These are phyloP conservation scores for Drechslerella coelobrocha DNA, from an alignment of 2,329 filamentous ascomycete species.

Conservation along the genomic window DNA sequence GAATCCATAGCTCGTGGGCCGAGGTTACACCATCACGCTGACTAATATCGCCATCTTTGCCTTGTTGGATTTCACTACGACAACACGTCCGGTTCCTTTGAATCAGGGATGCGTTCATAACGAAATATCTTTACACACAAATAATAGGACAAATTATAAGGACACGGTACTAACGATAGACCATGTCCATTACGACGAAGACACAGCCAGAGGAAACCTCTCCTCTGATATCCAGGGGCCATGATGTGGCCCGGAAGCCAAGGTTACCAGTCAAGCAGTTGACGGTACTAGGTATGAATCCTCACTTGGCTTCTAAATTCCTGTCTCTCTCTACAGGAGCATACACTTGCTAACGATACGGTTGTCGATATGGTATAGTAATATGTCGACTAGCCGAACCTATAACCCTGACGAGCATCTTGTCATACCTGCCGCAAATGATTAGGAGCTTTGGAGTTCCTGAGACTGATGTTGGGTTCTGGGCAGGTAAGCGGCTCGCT, in stretches of 20 bases:
- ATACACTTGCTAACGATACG: conserved; percentile 34
- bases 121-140: background rate
- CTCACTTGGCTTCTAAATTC: background rate
- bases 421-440: conserved; percentile 69
- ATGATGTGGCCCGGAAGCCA: conserved; percentile 56
- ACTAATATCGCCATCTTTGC: too few species aligned
- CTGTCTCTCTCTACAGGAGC: background rate
- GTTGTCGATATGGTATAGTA: conserved; percentile 61
- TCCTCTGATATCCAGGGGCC: conserved; percentile 30
- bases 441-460: conserved; percentile 77
- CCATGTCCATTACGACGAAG: conserved; percentile 12
- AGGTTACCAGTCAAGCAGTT: conserved; percentile 80
- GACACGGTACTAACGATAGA: background rate
- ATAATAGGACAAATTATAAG: background rate
- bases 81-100: too few species aligned
- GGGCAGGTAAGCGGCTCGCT: conserved; percentile 65
- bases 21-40: too few species aligned
- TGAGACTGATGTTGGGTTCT: conserved; percentile 75
- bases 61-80: too few species aligned
- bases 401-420: conserved; percentile 73
- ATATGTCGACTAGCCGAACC: conserved; percentile 81
- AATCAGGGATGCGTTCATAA: too few species aligned
- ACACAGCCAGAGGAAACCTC: conserved; percentile 29
- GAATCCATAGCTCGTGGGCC: too few species aligned
- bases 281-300: conserved; percentile 73